These are phyloP conservation scores for Berberis thunbergii DNA, from an alignment of 164 flowering plant genomes.

Conservation along the genomic window DNA sequence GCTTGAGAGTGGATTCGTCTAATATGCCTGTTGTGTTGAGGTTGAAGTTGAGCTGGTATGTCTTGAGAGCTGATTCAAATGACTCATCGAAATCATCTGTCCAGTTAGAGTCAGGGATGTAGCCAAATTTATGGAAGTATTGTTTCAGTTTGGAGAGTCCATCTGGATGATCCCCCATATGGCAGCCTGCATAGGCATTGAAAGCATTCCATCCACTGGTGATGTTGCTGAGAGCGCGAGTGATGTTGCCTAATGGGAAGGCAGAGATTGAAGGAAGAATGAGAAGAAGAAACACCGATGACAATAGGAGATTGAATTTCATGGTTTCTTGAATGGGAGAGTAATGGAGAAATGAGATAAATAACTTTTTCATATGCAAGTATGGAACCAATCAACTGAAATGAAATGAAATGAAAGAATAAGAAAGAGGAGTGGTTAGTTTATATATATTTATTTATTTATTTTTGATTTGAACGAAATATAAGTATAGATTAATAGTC, in stretches of 20 bases:
- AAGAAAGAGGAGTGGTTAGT: too few relatives aligned
- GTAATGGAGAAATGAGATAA: background rate
- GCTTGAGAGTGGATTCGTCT: constrained; percentile 28
- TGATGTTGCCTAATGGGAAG: constrained; percentile 15
- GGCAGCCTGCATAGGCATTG: constrained; percentile 36
- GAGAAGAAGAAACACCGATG: constrained; percentile 1
- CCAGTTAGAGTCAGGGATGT: constrained; percentile 31
- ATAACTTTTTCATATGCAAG: too few relatives aligned
- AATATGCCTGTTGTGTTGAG: constrained; percentile 39
- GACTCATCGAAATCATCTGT: constrained; percentile 44
- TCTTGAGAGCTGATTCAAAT: constrained; percentile 43
- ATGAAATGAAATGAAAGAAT: too few relatives aligned
- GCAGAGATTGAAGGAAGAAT: constrained; percentile 11
- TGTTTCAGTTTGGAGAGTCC: constrained; percentile 49
- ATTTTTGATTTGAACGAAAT: too few relatives aligned
- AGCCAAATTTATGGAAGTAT: constrained; percentile 59
- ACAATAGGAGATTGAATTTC: background rate
- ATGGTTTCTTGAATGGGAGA: background rate
- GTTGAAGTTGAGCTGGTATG: constrained; percentile 48
- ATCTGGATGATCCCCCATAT: constrained; percentile 22
- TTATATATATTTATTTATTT: too few relatives aligned
- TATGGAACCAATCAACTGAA: too few relatives aligned
- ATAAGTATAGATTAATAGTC: too few relatives aligned
- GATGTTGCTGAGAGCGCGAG: constrained; percentile 18
- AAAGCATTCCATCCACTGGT: constrained; percentile 36